Conservation (phyloP, 441 rosid genomes). For the Pelargonium cotyledonis region DNA sequence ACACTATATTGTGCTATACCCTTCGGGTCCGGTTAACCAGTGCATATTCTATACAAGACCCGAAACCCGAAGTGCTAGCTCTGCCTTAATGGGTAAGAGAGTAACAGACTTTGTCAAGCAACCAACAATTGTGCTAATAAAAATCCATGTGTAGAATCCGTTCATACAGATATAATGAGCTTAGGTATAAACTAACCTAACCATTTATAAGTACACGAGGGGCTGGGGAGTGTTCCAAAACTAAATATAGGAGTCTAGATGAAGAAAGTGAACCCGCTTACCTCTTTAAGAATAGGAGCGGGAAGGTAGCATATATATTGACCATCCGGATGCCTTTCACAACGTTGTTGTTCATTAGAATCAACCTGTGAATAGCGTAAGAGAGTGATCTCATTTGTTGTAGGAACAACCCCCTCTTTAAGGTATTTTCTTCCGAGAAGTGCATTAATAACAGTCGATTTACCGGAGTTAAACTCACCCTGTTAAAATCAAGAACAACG, state of each 20-base stretch:
- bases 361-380: slow-evolving; percentile 58
- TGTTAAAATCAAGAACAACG: slow-evolving; percentile 30
- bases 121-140: too few relatives aligned
- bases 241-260: slow-evolving; percentile 8
- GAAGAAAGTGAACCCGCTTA: slow-evolving; percentile 33
- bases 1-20: too few relatives aligned
- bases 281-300: slow-evolving; percentile 87
- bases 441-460: slow-evolving; percentile 92
- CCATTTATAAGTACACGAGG: neutral
- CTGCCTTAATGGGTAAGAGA: too few relatives aligned
- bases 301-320: slow-evolving; percentile 78
- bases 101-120: too few relatives aligned
- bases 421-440: slow-evolving; percentile 89
- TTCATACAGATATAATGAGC: too few relatives aligned
- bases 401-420: slow-evolving; percentile 86
- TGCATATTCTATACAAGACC: too few relatives aligned
- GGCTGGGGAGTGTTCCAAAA: slow-evolving; percentile 7
- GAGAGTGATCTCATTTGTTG: slow-evolving; percentile 89
- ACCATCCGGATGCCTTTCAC: slow-evolving; percentile 89
- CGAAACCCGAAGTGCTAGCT: too few relatives aligned
- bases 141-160: too few relatives aligned
- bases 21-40: too few relatives aligned
- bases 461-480: slow-evolving; percentile 98
- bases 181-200: too few relatives aligned
- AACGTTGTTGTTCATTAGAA: slow-evolving; percentile 57